Percentiles rank a stretch among this genome's conserved stretches.
These are phyloP conservation scores for Xanthoceras sorbifolium DNA, from an alignment of 345 rosid genomes.

Conservation along the genomic window DNA sequence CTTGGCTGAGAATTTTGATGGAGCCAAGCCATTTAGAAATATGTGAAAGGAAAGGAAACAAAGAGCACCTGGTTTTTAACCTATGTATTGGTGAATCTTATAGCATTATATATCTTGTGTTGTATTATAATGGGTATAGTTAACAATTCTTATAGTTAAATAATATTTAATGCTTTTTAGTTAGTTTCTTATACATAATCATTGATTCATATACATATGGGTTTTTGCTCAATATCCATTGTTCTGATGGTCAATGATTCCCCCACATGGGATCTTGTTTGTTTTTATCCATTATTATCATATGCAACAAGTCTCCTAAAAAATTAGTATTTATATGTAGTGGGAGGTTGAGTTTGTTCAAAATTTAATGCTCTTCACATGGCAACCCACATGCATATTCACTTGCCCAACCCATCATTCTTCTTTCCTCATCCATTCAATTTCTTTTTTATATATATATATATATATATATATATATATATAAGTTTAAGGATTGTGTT, in stretches of 20 bases:
- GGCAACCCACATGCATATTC: conserved; percentile 52
- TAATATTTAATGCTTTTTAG: no score
- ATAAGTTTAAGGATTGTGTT: no score
- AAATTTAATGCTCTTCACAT: conserved; percentile 42
- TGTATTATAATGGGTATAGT: conserved; percentile 6
- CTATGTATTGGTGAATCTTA: conserved; percentile 16
- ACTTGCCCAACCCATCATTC: conserved; percentile 8
- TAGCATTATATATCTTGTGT: neutral
- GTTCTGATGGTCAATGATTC: conserved; percentile 37
- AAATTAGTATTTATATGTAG: neutral
- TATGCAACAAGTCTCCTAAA: conserved; percentile 7
- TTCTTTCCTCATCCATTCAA: conserved; percentile 6
- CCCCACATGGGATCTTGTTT: conserved; percentile 49
- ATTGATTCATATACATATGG: conserved; percentile 3
- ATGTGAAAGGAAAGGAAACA: conserved; percentile 8
- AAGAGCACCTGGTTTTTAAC: conserved; percentile 9
- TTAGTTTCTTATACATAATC: conserved; percentile 16
- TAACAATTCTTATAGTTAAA: neutral
- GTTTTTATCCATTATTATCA: conserved; percentile 22
- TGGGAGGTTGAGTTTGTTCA: conserved; percentile 30
- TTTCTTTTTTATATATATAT: no score
- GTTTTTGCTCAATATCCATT: conserved; percentile 32
- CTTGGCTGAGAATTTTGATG: neutral
- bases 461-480: no score
- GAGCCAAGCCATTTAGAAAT: conserved; percentile 21